Base-by-base conservation (phyloP, 176 grass and related monocot genomes). In the Hordeum vulgare region DNA sequence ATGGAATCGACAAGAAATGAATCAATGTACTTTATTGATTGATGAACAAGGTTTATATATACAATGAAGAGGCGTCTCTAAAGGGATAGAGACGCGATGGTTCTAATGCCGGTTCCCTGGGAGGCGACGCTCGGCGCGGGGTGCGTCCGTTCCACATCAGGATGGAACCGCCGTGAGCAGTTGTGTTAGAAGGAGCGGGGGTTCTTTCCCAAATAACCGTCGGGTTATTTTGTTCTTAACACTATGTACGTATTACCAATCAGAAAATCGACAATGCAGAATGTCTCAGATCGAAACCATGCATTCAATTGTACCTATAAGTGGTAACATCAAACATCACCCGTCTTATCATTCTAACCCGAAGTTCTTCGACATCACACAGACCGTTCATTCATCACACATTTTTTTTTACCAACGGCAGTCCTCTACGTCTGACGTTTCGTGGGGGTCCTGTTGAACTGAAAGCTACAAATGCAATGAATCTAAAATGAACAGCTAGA, bases 391-490 rank as follows among this genome's bases (percentile, higher is more conserved):
- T 66, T 28, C 60, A 18, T 37, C 18, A 28, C 8, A 10, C 15
- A 64, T 28, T 54, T 72, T 28, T 54, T 72, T 51, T 72, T 8
- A 71, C 23, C 74, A 9, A 11, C 44, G 13, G 15, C 31, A 4
- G 1, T 47, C 61, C 26, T 71, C 27, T 69, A 62, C 40, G 57
- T 64, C 9, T 26, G 12, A 23, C 31, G 49, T 28, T 74, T 74
- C 26, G 9, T 21, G 20, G 62, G 1, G 25, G 7, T 20, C 21
- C 26, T 27, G 59, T 49, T 21, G 4, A 74, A 29, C 34, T 28
- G 4, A 47, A 74, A 58, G 33, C 44, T 82, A 65, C 47, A n/a
- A 75, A 74, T 66, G 80, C 74, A 83, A 90, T 79, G 54, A 74
- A 75, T 61, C 84, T 80, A 53, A 82, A 36, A 34, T 20, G 41